A percentile compares a stretch with the other conserved stretches of the same genome.
phyloP scores from a whole-genome alignment of 495 filamentous ascomycete species.

The Podospora tetraspora region DNA sequence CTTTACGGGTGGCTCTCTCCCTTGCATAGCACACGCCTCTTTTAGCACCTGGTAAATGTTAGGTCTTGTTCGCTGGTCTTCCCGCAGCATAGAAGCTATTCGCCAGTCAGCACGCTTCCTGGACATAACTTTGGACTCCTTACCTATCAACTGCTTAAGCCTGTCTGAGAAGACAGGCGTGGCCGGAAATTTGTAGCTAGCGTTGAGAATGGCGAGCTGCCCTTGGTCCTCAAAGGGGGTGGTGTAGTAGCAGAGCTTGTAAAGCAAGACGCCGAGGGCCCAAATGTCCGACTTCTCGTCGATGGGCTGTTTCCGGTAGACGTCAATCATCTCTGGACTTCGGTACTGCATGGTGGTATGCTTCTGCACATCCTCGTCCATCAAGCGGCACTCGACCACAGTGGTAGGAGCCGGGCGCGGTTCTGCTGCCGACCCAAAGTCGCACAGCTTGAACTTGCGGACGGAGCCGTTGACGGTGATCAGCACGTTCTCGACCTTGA shows the following conservation, averaged over 20 bases:
- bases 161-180: constrained; percentile 87
- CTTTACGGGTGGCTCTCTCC: constrained; percentile 80
- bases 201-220: constrained; percentile 96
- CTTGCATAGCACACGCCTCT: constrained; percentile 84
- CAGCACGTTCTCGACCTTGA: constrained; percentile 97
- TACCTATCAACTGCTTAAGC: constrained; percentile 87
- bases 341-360: constrained; percentile 97
- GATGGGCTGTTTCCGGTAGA: constrained; percentile 92
- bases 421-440: constrained; percentile 89
- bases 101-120: constrained; percentile 30
- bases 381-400: constrained; percentile 76
- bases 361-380: constrained; percentile 95
- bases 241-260: constrained; percentile 99
- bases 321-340: constrained; percentile 98
- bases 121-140: constrained; percentile 24
- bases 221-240: constrained; percentile 97
- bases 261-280: constrained; percentile 91
- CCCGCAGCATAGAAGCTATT: constrained; percentile 82
- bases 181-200: constrained; percentile 84
- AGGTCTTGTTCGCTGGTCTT: constrained; percentile 73
- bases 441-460: constrained; percentile 85
- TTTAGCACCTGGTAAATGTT: constrained; percentile 90
- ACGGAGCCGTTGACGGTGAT: constrained; percentile 62
- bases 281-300: constrained; percentile 99
- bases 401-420: constrained; percentile 80